phyloP scores from a whole-genome alignment of 2,329 filamentous ascomycete species.

The Neofusicoccum laricinum region DNA sequence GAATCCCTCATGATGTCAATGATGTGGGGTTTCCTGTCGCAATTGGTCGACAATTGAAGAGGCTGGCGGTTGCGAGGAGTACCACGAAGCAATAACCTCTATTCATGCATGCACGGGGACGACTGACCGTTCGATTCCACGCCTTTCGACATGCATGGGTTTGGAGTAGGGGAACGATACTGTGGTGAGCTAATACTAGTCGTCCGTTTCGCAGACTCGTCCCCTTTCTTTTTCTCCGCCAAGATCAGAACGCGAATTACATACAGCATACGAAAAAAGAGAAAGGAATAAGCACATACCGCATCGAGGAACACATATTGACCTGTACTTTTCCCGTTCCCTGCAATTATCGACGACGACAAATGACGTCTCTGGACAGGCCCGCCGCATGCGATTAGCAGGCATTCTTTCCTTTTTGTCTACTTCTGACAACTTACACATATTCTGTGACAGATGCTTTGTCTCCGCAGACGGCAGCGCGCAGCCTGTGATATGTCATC shows the following conservation, averaged over 20 bases:
- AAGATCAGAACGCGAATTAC: background rate
- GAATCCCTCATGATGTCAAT: background rate
- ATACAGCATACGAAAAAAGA: background rate
- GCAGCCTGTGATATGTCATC: conserved; percentile 4
- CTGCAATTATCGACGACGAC: background rate
- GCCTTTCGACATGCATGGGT: background rate
- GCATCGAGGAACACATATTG: background rate
- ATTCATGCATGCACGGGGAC: background rate
- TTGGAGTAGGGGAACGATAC: background rate
- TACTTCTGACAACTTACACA: background rate
- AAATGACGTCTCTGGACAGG: background rate
- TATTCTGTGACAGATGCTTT: background rate
- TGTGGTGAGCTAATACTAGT: background rate
- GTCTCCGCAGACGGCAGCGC: background rate
- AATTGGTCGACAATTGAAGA: background rate
- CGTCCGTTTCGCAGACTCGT: background rate
- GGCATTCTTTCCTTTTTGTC: background rate
- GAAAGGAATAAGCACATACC: background rate
- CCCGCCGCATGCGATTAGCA: background rate
- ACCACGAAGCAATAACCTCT: background rate
- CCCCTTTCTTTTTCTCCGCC: conserved; percentile 3
- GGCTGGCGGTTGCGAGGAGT: background rate
- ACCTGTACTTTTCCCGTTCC: background rate
- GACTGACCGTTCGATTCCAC: background rate
- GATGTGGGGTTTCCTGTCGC: background rate